Evolutionary conservation across 1,284 basidiomycete species (phyloP).

Genomic region (Lignosus rhinocerotis): DNA sequence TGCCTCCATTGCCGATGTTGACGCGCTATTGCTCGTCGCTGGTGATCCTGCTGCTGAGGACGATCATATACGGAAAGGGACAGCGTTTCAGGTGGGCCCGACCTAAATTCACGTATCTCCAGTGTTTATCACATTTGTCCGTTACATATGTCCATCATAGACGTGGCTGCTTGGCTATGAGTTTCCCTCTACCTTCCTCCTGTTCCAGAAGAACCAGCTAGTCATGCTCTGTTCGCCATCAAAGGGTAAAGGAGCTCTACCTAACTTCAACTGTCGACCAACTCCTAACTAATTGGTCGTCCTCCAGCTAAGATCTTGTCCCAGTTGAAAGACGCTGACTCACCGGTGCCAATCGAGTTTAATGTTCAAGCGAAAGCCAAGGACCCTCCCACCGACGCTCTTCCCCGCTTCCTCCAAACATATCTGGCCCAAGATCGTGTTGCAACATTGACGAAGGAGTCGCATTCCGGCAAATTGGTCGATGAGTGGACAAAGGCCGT

Average conservation of each 20-base stretch:
- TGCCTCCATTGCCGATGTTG: constrained; percentile 61
- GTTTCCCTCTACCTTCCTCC: constrained; percentile 90
- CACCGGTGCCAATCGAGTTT: constrained; percentile 63
- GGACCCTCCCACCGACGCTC: constrained; percentile 67
- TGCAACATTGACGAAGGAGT: constrained; percentile 76
- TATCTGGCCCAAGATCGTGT: constrained; percentile 63
- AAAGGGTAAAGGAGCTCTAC: constrained; percentile 62
- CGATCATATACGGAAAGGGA: constrained; percentile 84
- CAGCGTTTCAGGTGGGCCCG: constrained; percentile 78
- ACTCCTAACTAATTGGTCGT: constrained; percentile 22
- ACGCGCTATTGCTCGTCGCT: constrained; percentile 75
- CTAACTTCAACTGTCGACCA: neutral
- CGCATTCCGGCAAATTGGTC: constrained; percentile 76
- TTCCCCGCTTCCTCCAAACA: constrained; percentile 59
- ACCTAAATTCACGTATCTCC: constrained; percentile 9
- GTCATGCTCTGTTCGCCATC: constrained; percentile 85
- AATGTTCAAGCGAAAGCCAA: constrained; percentile 73
- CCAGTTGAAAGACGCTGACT: constrained; percentile 60
- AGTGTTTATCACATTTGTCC: constrained; percentile 19
- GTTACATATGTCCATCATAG: constrained; percentile 39
- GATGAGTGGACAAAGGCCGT: constrained; percentile 77
- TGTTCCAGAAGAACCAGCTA: constrained; percentile 79
- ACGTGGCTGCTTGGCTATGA: constrained; percentile 97
- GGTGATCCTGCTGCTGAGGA: constrained; percentile 86
- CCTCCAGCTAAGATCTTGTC: constrained; percentile 70